These are phyloP conservation scores for Cynanchum wilfordii DNA, from an alignment of 257 asterid species.

Conservation along the genomic window DNA sequence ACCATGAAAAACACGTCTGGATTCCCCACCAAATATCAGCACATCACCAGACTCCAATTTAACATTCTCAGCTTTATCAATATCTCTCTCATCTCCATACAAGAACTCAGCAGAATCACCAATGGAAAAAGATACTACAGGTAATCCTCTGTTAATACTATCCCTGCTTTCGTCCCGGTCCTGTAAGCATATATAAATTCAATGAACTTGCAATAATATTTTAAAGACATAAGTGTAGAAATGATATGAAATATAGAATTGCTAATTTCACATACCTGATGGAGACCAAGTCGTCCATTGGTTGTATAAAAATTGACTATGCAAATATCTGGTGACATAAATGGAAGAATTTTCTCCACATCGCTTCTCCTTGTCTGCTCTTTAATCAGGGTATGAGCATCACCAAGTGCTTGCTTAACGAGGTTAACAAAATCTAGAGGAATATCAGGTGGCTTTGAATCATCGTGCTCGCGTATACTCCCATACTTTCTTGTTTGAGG, in stretches of 20 bases:
- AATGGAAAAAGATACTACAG: slow-evolving; percentile 57
- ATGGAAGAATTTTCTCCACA: slow-evolving; percentile 41
- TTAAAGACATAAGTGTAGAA: neutral
- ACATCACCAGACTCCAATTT: slow-evolving; percentile 57
- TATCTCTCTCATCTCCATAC: slow-evolving; percentile 48
- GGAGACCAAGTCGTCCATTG: slow-evolving; percentile 61
- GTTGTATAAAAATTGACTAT: slow-evolving; percentile 50
- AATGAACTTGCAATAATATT: neutral
- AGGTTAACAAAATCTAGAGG: slow-evolving; percentile 39
- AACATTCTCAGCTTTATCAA: slow-evolving; percentile 33
- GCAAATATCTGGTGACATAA: slow-evolving; percentile 59
- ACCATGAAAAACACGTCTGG: slow-evolving; percentile 61
- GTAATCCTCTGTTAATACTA: slow-evolving; percentile 45
- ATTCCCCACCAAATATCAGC: slow-evolving; percentile 59
- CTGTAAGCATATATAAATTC: slow-evolving; percentile 12
- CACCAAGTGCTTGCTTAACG: slow-evolving; percentile 29
- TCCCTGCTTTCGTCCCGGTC: slow-evolving; percentile 53
- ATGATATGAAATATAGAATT: too few relatives aligned
- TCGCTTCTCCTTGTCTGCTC: slow-evolving; percentile 10
- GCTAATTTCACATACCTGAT: slow-evolving; percentile 57
- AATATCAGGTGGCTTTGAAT: slow-evolving; percentile 36
- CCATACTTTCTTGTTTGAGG: slow-evolving; percentile 49
- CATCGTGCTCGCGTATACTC: slow-evolving; percentile 36
- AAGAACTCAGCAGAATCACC: slow-evolving; percentile 71
- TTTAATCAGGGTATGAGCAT: slow-evolving; percentile 38